Percentiles rank a stretch among this genome's conserved stretches.
Evolutionary conservation across 2,329 filamentous ascomycete genomes (phyloP).

Genomic region (Septoria petroselini): DNA sequence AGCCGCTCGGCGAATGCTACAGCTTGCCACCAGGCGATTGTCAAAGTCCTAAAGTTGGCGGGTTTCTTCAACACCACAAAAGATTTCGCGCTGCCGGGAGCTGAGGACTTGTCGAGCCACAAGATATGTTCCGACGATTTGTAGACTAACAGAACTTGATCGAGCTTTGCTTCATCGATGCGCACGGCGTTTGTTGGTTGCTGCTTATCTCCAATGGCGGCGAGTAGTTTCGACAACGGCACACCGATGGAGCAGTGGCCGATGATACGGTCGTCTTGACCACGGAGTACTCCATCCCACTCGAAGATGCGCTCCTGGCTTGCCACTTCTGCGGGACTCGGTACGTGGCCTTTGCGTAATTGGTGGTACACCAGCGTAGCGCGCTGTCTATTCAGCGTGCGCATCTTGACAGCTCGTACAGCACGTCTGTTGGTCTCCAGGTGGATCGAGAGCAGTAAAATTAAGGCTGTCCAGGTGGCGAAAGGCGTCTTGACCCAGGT

Average conservation of each 20-base stretch:
- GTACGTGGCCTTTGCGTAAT: slow-evolving; percentile 45
- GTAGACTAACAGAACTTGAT: slow-evolving; percentile 53
- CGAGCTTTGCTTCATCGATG: slow-evolving; percentile 26
- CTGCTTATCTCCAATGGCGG: slow-evolving; percentile 25
- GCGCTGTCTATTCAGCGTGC: slow-evolving; percentile 79
- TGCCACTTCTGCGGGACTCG: slow-evolving; percentile 65
- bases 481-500: slow-evolving; percentile 66
- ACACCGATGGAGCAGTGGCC: slow-evolving; percentile 56
- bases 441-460: slow-evolving; percentile 70
- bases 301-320: slow-evolving; percentile 57
- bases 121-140: slow-evolving; percentile 54
- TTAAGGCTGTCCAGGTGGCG: slow-evolving; percentile 71
- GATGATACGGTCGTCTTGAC: slow-evolving; percentile 45
- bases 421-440: slow-evolving; percentile 82
- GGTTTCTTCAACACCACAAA: slow-evolving; percentile 63
- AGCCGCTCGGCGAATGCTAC: slow-evolving; percentile 43
- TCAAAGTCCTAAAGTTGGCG: slow-evolving; percentile 49
- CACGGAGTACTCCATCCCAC: slow-evolving; percentile 63
- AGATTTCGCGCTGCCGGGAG: slow-evolving; percentile 31
- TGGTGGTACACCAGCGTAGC: slow-evolving; percentile 72
- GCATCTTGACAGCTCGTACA: slow-evolving; percentile 79
- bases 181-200: slow-evolving; percentile 31
- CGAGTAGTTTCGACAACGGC: slow-evolving; percentile 29
- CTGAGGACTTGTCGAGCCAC: slow-evolving; percentile 47
- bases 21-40: slow-evolving; percentile 63